Evolutionary conservation across 331 rosid species (phyloP).

Genomic region (Arachis monticola): DNA sequence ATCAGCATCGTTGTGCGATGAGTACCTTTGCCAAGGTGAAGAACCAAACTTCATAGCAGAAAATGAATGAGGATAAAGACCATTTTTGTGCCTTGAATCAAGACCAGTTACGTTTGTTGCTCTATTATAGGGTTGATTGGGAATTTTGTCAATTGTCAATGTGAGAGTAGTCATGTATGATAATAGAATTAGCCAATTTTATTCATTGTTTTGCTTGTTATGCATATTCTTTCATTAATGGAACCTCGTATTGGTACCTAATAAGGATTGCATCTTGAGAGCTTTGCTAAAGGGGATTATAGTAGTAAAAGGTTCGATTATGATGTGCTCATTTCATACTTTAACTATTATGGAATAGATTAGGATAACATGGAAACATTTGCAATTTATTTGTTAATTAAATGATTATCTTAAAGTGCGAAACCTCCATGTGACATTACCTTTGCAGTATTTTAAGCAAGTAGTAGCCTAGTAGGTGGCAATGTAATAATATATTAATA

Average conservation of each 20-base stretch:
- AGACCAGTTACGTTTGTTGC: not conserved
- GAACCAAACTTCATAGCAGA: slow-evolving; percentile 82
- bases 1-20: slow-evolving; percentile 83
- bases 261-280: not conserved
- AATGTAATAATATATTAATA: not conserved
- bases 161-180: slow-evolving; percentile 56
- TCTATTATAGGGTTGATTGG: slow-evolving; percentile 31
- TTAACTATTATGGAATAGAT: not conserved
- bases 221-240: slow-evolving; percentile 47
- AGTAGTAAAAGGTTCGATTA: not conserved
- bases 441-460: not conserved
- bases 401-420: not conserved
- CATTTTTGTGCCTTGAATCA: slow-evolving; percentile 7
- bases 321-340: not conserved
- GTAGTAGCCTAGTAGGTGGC: not conserved
- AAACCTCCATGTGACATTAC: not conserved
- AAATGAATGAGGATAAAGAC: slow-evolving; percentile 59
- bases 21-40: slow-evolving; percentile 93
- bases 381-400: not conserved
- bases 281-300: slow-evolving; percentile 17
- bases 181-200: slow-evolving; percentile 50
- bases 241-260: slow-evolving; percentile 7
- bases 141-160: slow-evolving; percentile 37
- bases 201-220: slow-evolving; percentile 35
- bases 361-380: not conserved